A percentile compares a stretch with the other conserved stretches of the same genome.
Evolutionary conservation across 306 rosid genomes (phyloP).

Genomic region (Fagus crenata): DNA sequence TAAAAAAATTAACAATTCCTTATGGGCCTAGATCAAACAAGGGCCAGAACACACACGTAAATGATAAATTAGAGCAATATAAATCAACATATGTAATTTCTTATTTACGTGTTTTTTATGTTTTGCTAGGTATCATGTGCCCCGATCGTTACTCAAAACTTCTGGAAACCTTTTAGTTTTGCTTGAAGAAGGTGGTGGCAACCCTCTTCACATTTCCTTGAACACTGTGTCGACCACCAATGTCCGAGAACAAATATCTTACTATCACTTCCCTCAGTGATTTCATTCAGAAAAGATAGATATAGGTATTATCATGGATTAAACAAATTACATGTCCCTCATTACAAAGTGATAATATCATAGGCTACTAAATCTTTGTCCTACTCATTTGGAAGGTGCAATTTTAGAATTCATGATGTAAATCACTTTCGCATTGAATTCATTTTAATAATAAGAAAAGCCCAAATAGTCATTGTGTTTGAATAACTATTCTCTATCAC

Average conservation of each 20-base stretch:
- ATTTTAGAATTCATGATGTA: too few relatives aligned
- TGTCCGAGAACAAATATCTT: not conserved
- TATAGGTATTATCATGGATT: not conserved
- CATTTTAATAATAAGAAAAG: too few relatives aligned
- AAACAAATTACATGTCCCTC: not conserved
- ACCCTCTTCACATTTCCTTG: conserved; percentile 55
- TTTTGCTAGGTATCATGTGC: conserved; percentile 61
- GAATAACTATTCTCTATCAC: too few relatives aligned
- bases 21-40: too few relatives aligned
- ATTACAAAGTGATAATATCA: not conserved
- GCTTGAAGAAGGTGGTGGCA: conserved; percentile 72
- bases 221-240: conserved; percentile 38
- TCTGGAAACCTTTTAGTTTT: conserved; percentile 48
- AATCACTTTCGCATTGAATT: too few relatives aligned
- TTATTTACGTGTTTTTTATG: not conserved
- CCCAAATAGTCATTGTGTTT: not conserved
- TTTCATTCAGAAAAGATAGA: not conserved
- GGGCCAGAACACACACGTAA: too few relatives aligned
- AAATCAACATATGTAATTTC: not conserved
- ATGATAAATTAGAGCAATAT: too few relatives aligned
- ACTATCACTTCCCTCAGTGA: not conserved
- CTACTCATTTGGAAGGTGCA: not conserved
- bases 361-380: not conserved
- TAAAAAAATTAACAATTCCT: too few relatives aligned
- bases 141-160: conserved; percentile 58